Conservation (phyloP, 371 early-diverging fungal genomes). For the Mucor indicus region DNA sequence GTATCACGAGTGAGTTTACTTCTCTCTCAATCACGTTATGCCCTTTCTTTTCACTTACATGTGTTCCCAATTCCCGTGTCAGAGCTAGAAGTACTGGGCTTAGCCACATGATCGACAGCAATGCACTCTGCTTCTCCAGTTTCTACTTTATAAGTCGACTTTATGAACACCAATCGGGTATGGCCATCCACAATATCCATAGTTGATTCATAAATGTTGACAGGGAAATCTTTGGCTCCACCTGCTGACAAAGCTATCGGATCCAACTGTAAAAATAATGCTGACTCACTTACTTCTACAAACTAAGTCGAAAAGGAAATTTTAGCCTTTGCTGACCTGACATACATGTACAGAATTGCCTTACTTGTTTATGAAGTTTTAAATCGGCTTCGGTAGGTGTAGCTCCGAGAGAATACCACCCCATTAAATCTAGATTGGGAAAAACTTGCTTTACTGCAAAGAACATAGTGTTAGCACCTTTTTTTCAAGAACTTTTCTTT, state of each 20-base stretch:
- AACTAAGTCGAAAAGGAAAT: conserved; percentile 48
- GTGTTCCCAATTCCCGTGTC: conserved; percentile 57
- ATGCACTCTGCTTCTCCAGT: conserved; percentile 85
- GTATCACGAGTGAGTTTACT: not conserved
- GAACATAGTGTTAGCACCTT: not conserved
- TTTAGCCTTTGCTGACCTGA: no score
- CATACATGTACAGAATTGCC: not conserved
- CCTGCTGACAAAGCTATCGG: conserved; percentile 43
- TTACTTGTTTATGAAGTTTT: conserved; percentile 73
- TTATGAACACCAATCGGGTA: conserved; percentile 64
- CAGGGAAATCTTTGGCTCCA: conserved; percentile 63
- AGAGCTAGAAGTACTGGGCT: conserved; percentile 47
- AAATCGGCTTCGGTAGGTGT: conserved; percentile 62
- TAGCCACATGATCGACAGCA: conserved; percentile 84
- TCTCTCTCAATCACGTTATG: no score
- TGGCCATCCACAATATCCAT: conserved; percentile 61
- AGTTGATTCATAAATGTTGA: conserved; percentile 77
- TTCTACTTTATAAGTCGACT: conserved; percentile 71
- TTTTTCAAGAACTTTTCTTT: not conserved
- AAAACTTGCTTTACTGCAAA: conserved; percentile 78
- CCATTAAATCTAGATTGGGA: conserved; percentile 78
- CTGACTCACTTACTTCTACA: conserved; percentile 70
- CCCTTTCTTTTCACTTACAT: conserved; percentile 49
- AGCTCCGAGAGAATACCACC: conserved; percentile 80
- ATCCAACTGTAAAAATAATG: conserved; percentile 75